Evolutionary conservation across 2,329 filamentous ascomycete genomes (phyloP), one percentile per base, ranked within the genome.

Genomic region (Cladosporium sp.): DNA sequence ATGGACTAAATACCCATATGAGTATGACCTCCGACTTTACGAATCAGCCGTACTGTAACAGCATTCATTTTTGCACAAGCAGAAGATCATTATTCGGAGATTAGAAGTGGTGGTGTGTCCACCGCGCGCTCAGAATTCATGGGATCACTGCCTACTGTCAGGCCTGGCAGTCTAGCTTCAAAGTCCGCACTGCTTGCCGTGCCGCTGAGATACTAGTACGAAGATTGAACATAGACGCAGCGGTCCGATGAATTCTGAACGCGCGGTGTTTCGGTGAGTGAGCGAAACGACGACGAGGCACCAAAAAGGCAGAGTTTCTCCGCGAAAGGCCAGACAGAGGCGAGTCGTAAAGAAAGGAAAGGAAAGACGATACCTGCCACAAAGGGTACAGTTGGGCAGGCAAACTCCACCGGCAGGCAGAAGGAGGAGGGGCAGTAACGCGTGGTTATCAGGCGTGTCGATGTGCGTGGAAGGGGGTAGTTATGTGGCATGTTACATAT

Each of bases 381-480:
- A 25, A 26, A 23, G 8, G 32, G 54, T 26, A 57, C 23, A 14
- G 21, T 34, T 36, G 54, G 30, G 54, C 51, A 30, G 25, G 36
- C 36, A 43, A 43, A 43, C 36, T 43, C 36, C 36, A 43, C 36
- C 36, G 5, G 18, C 36, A n/a, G n/a, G n/a, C 39, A 21, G n/a
- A 23, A 46, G 39, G 39, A 46, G n/a, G 39, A 46, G 39, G 39
- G 39, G 39, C 39, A 46, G 23, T 2, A 56, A 58, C 56, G 56
- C 56, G 56, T 58, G 56, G 36, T 58, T 16, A 28, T 25, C 16
- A 32, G 56, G 34, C 34, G 56, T 43, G 56, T 23, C 32, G 43
- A 28, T 18, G 58, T 61, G 58, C 43, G 43, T 61, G 58, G 58
- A 58, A 61, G 28, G 58, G 58, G 58, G 25, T 61, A 58, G 28